These are phyloP conservation scores for Scutellaria baicalensis DNA, from an alignment of 257 asterid species.

Conservation along the genomic window DNA sequence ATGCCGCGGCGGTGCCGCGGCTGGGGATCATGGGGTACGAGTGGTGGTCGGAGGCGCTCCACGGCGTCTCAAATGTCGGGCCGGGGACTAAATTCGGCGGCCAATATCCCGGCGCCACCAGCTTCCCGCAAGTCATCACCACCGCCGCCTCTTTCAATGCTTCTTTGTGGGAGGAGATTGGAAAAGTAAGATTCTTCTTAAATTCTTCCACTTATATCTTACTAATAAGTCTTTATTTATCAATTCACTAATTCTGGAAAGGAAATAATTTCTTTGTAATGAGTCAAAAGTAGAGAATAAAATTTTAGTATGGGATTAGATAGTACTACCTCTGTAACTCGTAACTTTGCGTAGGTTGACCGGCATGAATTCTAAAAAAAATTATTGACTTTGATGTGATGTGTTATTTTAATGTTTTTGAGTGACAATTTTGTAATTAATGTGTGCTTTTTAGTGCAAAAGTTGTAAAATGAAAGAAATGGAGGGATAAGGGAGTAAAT, in stretches of 20 bases:
- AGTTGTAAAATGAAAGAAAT: too few relatives aligned
- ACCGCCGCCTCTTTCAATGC: constrained; percentile 83
- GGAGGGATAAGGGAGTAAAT: too few relatives aligned
- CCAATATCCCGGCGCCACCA: constrained; percentile 71
- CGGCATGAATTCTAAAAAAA: too few relatives aligned
- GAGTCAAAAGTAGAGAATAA: neutral
- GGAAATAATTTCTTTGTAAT: neutral
- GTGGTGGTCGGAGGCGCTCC: constrained; percentile 98
- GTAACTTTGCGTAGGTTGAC: too few relatives aligned
- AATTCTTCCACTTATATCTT: neutral
- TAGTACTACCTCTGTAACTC: too few relatives aligned
- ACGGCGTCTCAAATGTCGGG: constrained; percentile 73
- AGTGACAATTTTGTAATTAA: too few relatives aligned
- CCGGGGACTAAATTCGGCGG: constrained; percentile 75
- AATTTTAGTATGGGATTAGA: neutral
- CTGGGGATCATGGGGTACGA: constrained; percentile 63
- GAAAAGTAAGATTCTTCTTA: constrained; percentile 43
- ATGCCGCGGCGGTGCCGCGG: constrained; percentile 57
- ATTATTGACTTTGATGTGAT: too few relatives aligned
- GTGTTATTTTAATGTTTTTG: too few relatives aligned
- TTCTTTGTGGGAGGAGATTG: constrained; percentile 74
- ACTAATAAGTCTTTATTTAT: too few relatives aligned
- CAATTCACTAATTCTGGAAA: neutral
- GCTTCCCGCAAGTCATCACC: constrained; percentile 84
- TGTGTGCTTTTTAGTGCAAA: too few relatives aligned